Base-by-base conservation (phyloP, 1,284 basidiomycete genomes). In the Cronartium ribicola region DNA sequence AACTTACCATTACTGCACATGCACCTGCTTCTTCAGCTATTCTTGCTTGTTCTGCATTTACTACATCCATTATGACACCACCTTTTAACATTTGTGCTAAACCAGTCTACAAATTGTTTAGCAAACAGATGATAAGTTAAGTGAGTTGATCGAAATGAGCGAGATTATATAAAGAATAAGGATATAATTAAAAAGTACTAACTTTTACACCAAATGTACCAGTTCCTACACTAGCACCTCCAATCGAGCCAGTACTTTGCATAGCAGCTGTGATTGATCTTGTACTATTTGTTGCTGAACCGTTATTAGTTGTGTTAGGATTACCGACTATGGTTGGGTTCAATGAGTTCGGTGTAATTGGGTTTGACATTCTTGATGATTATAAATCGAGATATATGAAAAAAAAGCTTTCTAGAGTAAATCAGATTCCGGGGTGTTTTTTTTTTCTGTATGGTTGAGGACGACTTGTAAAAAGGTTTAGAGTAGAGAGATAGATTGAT, bases 21-120 rank as follows among this genome's bases (percentile, higher is more conserved):
- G 95, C 95, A 76, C 96, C 95, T 10, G 95, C 95, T 81, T 96
- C 94, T 81, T 98, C 95, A 75, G 95, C 95, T 79, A 98, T 94
- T 77, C 92, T 89, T 76, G 95, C 95, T 88, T 94, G 78, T 80
- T 94, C 89, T 36, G 85, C 87, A 79, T 91, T 92, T 77, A 92
- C 85, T 68, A 83, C 81, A 64, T 78, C 76, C 81, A 82, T 82
- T 77, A 82, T 82, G 61, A 82, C 81, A 76, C 81, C 81, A 57
- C 81, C 81, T 79, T 82, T 82, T 72, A 82, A 80, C 81, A 82
- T 82, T 79, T 82, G 81, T 20, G 81, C 79, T 22, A 81, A 78
- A 63, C 80, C 80, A 10, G 59, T 76, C 73, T 76, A 55, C 65
- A 76, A 67, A 66, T 41, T 39, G 39, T 40, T 62, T 22, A 64